A percentile compares a stretch with the other conserved stretches of the same genome.
These are phyloP conservation scores for Picea sitchensis DNA, from an alignment of 75 land plant genomes.

Conservation along the genomic window DNA sequence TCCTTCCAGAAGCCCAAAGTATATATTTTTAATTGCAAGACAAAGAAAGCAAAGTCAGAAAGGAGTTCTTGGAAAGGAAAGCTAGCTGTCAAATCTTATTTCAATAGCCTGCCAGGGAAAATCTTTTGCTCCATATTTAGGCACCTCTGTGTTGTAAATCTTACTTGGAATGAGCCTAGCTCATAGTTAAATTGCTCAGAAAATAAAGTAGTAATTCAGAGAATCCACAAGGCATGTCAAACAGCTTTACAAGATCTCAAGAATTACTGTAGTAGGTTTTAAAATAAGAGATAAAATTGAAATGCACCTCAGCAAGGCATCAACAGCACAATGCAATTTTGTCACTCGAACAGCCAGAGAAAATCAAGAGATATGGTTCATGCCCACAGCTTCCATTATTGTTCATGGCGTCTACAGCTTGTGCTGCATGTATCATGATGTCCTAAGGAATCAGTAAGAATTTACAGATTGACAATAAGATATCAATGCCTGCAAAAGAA, in stretches of 20 bases:
- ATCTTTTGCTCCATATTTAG: neutral
- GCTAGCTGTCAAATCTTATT: neutral
- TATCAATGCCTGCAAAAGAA: no score
- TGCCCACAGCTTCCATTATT: no score
- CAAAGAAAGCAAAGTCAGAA: neutral
- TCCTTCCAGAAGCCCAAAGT: neutral
- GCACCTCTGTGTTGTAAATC: neutral
- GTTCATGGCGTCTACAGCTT: no score
- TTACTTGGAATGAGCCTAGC: neutral
- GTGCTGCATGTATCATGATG: no score
- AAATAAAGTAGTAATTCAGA: neutral
- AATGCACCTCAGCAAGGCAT: neutral
- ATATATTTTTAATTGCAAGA: neutral
- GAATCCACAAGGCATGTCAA: neutral
- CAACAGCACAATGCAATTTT: slow-evolving; percentile 1
- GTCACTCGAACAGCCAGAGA: neutral
- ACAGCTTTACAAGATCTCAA: neutral
- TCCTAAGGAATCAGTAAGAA: no score
- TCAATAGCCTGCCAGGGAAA: neutral
- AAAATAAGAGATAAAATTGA: neutral
- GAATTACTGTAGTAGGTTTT: neutral
- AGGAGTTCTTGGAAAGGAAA: neutral
- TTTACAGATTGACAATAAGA: no score
- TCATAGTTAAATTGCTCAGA: neutral
- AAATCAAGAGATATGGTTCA: no score